Conservation (phyloP, 805 yeast genomes). For the Torulaspora delbrueckii region DNA sequence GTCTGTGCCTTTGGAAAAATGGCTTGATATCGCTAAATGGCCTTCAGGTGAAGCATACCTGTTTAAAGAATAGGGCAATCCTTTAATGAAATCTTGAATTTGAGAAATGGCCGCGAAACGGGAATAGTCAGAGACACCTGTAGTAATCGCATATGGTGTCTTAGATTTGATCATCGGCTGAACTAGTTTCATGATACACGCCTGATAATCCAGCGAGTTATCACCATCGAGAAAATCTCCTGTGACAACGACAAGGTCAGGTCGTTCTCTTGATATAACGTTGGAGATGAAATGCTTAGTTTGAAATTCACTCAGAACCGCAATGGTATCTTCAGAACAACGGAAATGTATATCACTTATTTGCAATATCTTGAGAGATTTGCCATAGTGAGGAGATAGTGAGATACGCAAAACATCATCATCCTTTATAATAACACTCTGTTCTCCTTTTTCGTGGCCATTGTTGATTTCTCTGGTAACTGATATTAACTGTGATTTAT, state of each 20-base stretch:
- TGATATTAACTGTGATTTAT: constrained; percentile 8
- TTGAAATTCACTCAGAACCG: constrained; percentile 34
- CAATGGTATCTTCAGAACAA: constrained; percentile 53
- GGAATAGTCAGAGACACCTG: constrained; percentile 62
- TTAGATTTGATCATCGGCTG: constrained; percentile 47
- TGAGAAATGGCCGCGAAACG: constrained; percentile 42
- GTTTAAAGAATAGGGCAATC: constrained; percentile 49
- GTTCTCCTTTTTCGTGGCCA: background rate
- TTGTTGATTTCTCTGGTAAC: constrained; percentile 11
- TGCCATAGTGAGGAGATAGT: background rate
- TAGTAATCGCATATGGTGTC: constrained; percentile 56
- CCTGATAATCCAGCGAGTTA: constrained; percentile 54
- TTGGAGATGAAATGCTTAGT: constrained; percentile 48
- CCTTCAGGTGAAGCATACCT: constrained; percentile 28
- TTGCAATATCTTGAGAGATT: constrained; percentile 52
- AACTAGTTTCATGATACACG: constrained; percentile 55
- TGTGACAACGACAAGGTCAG: constrained; percentile 58
- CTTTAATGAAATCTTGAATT: constrained; percentile 41
- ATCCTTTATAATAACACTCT: background rate
- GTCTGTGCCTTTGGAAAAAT: constrained; percentile 3
- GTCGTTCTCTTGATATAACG: constrained; percentile 51
- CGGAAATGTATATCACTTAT: constrained; percentile 61
- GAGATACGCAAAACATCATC: background rate
- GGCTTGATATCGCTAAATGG: constrained; percentile 5
- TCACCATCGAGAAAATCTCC: constrained; percentile 63